Evolutionary conservation across 805 yeast species (phyloP), one percentile per base, ranked within the genome.

Genomic region (Sugiyamaella floridensis): DNA sequence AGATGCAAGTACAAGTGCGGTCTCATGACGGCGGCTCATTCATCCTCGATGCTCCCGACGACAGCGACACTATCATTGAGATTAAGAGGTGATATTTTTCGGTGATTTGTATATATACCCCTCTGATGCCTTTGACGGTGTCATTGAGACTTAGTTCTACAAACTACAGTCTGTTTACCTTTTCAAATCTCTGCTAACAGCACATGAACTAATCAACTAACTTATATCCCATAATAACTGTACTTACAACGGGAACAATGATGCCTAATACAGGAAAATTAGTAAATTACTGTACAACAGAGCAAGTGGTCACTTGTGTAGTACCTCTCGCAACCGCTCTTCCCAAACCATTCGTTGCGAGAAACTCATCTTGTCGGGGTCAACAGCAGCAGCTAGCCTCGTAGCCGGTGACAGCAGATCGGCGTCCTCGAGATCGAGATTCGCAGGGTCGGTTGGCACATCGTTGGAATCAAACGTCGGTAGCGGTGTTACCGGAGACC

Each of bases 341-440:
- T 58, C 59, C 55, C 56, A 58, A 43, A 55, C 46, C 55, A 58
- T 50, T 29, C 61, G 54, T 42, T 57, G 58, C 9, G 61, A 57
- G 34, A 58, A 55, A 18, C 59, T 55, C 61, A 58, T 58, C 26
- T 44, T 51, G 15, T 48, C 56, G 10, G 60, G 60, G 3, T 55
- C 54, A 16, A 48, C 42, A 15, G 50, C 28, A 9, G 52, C 28
- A 16, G 52, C 51, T 18, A 48, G 52, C 29, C 41, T 41, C 12
- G 56, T 40, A 12, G 40, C 41, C 8, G 48, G 20, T 9, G 20
- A 40, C 14, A 43, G 14, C 40, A 40, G 19, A 14, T 48, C 47
- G 43, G 40, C 47, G 26, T 45, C 55, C 19, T 44, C 47, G 10
- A 20, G 40, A 18, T 44, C 53, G 12, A 48, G 34, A 19, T 44